Evolutionary conservation across 2,329 filamentous ascomycete genomes (phyloP).

Genomic region (Torrubiella hemipterigena): DNA sequence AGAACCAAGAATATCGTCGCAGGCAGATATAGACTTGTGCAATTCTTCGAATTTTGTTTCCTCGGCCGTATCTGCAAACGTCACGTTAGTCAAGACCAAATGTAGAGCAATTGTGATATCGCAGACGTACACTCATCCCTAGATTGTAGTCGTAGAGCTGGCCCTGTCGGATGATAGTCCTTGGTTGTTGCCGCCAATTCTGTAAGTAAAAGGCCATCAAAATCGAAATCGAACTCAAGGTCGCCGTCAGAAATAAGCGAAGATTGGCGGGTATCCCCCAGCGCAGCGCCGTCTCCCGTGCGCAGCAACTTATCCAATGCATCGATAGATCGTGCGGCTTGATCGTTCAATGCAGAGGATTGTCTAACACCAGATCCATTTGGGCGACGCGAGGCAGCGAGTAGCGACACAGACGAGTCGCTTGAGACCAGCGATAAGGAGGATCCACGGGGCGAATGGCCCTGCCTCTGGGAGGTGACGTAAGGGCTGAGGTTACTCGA

Average conservation of each 20-base stretch:
- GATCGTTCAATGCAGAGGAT: conserved; percentile 28
- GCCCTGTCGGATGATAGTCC: conserved; percentile 11
- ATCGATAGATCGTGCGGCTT: conserved; percentile 57
- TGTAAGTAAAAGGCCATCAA: conserved; percentile 63
- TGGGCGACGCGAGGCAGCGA: conserved; percentile 48
- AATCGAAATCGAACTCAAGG: conserved; percentile 60
- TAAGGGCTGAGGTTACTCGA: conserved; percentile 58
- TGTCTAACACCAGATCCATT: conserved; percentile 61
- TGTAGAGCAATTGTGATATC: not conserved
- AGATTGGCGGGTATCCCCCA: too few relatives aligned
- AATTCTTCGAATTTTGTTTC: conserved; percentile 80
- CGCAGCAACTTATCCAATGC: conserved; percentile 45
- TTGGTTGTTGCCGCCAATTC: conserved; percentile 45
- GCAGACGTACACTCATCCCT: conserved; percentile 56
- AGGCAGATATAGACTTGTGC: conserved; percentile 77
- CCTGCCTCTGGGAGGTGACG: conserved; percentile 55
- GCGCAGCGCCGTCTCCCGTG: conserved; percentile 10
- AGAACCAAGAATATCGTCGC: conserved; percentile 84
- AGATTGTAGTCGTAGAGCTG: conserved; percentile 32
- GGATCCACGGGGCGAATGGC: conserved; percentile 59
- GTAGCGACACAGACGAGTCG: conserved; percentile 66
- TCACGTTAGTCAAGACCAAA: conserved; percentile 1
- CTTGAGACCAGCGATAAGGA: conserved; percentile 66
- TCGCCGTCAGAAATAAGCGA: conserved; percentile 35
- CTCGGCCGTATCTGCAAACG: conserved; percentile 56